phyloP scores from a whole-genome alignment of 2,329 filamentous ascomycete genomes.

The Ceratocystis eucalypticola region DNA sequence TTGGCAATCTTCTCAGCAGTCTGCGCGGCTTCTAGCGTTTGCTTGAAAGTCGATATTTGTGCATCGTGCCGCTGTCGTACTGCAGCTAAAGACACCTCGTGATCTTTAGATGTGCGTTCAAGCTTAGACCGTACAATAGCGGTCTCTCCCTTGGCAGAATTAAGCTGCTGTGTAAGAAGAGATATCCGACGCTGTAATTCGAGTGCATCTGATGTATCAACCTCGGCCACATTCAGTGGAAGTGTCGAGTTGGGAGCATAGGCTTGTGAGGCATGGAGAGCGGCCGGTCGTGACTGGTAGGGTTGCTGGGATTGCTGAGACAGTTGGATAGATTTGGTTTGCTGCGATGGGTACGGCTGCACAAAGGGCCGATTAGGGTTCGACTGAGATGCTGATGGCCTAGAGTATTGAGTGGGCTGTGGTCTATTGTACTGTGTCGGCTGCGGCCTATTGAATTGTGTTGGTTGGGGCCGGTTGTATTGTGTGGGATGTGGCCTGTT shows the following conservation, averaged over 20 bases:
- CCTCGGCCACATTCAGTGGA: neutral
- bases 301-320: constrained; percentile 2
- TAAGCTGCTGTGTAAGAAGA: constrained; percentile 31
- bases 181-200: neutral
- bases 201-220: neutral
- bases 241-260: neutral
- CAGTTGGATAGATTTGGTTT: neutral
- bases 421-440: neutral
- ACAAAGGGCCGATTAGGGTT: constrained; percentile 10
- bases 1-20: constrained; percentile 47
- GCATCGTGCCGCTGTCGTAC: constrained; percentile 49
- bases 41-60: constrained; percentile 40
- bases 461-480: constrained; percentile 26
- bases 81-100: constrained; percentile 50
- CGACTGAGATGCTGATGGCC: neutral
- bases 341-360: constrained; percentile 1
- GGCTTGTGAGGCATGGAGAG: neutral
- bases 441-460: constrained; percentile 8
- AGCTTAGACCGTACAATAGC: constrained; percentile 61
- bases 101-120: constrained; percentile 46
- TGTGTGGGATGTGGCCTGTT: constrained; percentile 30
- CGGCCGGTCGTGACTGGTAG: neutral
- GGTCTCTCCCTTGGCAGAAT: constrained; percentile 55
- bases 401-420: neutral
- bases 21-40: constrained; percentile 34